A percentile compares a stretch with the other conserved stretches of the same genome.
Evolutionary conservation across 1,284 basidiomycete species (phyloP).

Genomic region (Trametes polyzona): DNA sequence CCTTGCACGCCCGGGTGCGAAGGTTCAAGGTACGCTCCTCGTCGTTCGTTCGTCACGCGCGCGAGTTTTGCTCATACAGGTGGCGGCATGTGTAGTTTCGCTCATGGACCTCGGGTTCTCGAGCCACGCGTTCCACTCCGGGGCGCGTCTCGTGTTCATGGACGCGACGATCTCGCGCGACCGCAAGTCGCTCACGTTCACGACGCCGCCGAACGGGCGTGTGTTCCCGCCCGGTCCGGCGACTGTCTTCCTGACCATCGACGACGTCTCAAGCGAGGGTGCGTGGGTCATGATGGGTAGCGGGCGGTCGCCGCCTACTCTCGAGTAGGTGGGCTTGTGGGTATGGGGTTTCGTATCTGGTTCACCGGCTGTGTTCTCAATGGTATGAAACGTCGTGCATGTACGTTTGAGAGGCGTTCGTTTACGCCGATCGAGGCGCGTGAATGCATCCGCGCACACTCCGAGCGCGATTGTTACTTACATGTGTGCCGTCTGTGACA

Average conservation of each 20-base stretch:
- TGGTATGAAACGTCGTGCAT: no score
- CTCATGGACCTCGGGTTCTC: conserved; percentile 53
- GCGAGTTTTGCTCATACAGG: neutral
- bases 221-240: conserved; percentile 59
- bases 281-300: conserved; percentile 49
- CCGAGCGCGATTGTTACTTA: no score
- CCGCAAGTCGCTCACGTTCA: conserved; percentile 44
- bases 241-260: conserved; percentile 47
- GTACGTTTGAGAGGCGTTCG: no score
- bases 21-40: conserved; percentile 39
- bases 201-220: conserved; percentile 46
- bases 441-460: no score
- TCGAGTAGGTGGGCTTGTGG: no score
- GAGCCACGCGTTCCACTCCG: conserved; percentile 50
- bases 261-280: conserved; percentile 52
- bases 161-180: conserved; percentile 40
- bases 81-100: conserved; percentile 36
- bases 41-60: neutral
- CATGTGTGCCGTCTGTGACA: no score
- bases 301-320: conserved; percentile 32
- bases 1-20: conserved; percentile 29
- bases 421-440: no score
- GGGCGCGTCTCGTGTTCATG: conserved; percentile 51
- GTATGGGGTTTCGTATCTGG: no score
- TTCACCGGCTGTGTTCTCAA: neutral